Conservation (phyloP, 176 grass and related monocot species). For the Oryza longistaminata region DNA sequence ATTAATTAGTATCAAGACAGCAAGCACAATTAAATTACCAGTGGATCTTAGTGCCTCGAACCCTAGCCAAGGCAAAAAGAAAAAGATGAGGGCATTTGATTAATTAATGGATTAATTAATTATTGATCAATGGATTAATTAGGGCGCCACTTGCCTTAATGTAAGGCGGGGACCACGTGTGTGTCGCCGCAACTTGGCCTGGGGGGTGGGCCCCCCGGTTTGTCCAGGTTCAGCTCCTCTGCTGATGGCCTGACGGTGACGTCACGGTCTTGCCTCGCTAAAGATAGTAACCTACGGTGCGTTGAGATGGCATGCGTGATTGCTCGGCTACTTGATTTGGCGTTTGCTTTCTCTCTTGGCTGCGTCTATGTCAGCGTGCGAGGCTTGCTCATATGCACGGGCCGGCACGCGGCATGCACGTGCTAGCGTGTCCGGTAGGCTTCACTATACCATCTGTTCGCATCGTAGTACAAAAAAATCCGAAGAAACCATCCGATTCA, state of each 20-base stretch:
- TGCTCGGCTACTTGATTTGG: neutral
- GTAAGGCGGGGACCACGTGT: neutral
- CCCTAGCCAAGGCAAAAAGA: constrained; percentile 18
- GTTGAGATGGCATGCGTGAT: neutral
- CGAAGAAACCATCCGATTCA: too few species aligned
- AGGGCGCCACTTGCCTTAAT: constrained; percentile 41
- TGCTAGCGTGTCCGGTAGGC: too few species aligned
- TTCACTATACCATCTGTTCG: too few species aligned
- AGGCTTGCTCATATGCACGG: neutral
- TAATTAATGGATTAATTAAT: neutral
- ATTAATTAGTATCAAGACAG: neutral
- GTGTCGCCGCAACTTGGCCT: constrained; percentile 27
- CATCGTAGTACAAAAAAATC: too few species aligned
- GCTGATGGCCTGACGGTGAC: constrained; percentile 23
- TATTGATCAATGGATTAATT: neutral
- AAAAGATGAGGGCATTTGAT: neutral
- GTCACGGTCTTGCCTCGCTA: constrained; percentile 15
- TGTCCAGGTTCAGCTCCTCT: constrained; percentile 43
- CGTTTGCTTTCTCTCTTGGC: neutral
- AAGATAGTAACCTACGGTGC: constrained; percentile 10
- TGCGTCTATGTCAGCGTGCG: neutral
- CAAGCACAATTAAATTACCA: neutral
- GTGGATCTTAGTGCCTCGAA: neutral
- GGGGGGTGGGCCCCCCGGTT: constrained; percentile 17
- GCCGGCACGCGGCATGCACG: neutral